Conservation (phyloP, 768 basidiomycete species). For the Pisolithus orientalis region DNA sequence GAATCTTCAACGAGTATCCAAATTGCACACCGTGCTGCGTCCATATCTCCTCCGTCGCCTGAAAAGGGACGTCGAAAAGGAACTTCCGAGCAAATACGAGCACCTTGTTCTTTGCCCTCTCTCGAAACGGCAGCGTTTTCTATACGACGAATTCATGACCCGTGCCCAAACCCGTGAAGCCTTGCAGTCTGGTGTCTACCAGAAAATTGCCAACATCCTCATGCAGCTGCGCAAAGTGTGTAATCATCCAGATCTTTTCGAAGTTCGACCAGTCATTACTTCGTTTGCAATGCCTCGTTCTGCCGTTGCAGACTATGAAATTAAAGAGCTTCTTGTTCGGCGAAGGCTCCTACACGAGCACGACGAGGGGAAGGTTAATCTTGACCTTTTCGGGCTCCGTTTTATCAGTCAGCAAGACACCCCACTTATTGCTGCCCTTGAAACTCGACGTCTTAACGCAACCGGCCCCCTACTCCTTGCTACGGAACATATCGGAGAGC, state of each 20-base stretch:
- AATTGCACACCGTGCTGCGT: slow-evolving; percentile 90
- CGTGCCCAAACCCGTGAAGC: slow-evolving; percentile 79
- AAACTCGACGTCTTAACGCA: slow-evolving; percentile 54
- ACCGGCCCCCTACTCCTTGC: slow-evolving; percentile 48
- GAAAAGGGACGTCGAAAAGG: slow-evolving; percentile 96
- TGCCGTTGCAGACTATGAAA: slow-evolving; percentile 70
- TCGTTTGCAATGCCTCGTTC: slow-evolving; percentile 73
- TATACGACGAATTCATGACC: slow-evolving; percentile 96
- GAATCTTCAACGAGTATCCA: slow-evolving; percentile 74
- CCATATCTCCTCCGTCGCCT: slow-evolving; percentile 94
- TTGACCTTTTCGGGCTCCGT: slow-evolving; percentile 59
- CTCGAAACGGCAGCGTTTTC: slow-evolving; percentile 88
- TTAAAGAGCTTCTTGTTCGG: slow-evolving; percentile 84
- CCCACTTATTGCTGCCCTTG: slow-evolving; percentile 46
- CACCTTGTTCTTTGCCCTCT: slow-evolving; percentile 84
- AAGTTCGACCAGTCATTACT: slow-evolving; percentile 77
- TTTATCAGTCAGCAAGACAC: slow-evolving; percentile 53
- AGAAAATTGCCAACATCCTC: slow-evolving; percentile 87
- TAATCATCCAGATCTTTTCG: slow-evolving; percentile 91
- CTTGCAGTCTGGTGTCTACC: slow-evolving; percentile 78
- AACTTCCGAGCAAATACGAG: slow-evolving; percentile 89
- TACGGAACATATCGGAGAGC: slow-evolving; percentile 49
- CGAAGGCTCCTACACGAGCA: slow-evolving; percentile 56
- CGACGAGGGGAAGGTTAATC: slow-evolving; percentile 47
- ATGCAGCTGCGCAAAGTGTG: slow-evolving; percentile 99